Percentiles rank a stretch among this genome's conserved stretches.
Conservation (phyloP, 768 basidiomycete genomes). For the Pleurotus sapidus region DNA sequence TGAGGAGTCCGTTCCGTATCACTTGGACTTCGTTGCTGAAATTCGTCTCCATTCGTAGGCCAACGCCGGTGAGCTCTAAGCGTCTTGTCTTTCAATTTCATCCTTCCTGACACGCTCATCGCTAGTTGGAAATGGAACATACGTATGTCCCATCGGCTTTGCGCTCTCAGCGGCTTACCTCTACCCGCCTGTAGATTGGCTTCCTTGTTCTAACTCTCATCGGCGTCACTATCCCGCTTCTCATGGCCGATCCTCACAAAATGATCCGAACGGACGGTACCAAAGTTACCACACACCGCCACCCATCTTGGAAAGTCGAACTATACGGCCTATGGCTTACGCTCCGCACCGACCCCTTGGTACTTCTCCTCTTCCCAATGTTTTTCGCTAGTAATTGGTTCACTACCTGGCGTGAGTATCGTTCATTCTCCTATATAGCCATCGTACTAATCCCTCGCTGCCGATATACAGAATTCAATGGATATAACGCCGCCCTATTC, state of each 20-base stretch:
- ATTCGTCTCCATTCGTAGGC: neutral
- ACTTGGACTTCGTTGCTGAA: slow-evolving; percentile 18
- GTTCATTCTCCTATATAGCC: neutral
- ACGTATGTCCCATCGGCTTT: slow-evolving; percentile 42
- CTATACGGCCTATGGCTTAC: slow-evolving; percentile 66
- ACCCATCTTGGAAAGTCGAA: slow-evolving; percentile 79
- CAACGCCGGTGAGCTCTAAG: slow-evolving; percentile 14
- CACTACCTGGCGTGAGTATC: slow-evolving; percentile 76
- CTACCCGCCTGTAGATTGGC: slow-evolving; percentile 51
- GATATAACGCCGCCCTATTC: slow-evolving; percentile 77
- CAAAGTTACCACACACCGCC: slow-evolving; percentile 55
- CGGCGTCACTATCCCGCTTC: slow-evolving; percentile 61
- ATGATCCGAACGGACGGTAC: slow-evolving; percentile 78
- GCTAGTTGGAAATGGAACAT: slow-evolving; percentile 69
- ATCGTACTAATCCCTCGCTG: neutral
- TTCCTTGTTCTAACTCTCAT: slow-evolving; percentile 73
- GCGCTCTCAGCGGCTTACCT: neutral
- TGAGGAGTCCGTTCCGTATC: slow-evolving; percentile 16
- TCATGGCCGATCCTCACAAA: slow-evolving; percentile 70
- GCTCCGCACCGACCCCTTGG: slow-evolving; percentile 66
- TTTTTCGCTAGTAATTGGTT: slow-evolving; percentile 85
- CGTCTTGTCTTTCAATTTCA: neutral
- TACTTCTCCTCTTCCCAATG: slow-evolving; percentile 80
- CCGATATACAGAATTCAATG: slow-evolving; percentile 61
- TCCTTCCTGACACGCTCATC: neutral